Base-by-base conservation (phyloP, 179 eudicot species). In the Silene coronaria region DNA sequence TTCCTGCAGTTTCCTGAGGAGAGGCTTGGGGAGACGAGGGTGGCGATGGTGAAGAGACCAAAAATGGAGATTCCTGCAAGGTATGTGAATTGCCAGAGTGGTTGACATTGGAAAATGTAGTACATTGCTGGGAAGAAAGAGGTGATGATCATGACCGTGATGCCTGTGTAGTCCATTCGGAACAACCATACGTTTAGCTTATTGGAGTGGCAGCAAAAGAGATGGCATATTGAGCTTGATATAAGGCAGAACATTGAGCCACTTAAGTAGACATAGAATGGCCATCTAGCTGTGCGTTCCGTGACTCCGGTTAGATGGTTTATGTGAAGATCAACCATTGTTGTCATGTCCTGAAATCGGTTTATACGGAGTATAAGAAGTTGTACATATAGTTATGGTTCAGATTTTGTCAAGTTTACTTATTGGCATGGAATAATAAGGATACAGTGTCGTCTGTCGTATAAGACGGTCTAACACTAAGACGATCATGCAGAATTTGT, bases 221-320 rank as follows among this genome's bases (percentile, higher is more conserved):
- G 99, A 80, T 95, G 99, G 89, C 99, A 95, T 21, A 80, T 62
- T 74, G 84, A 83, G 89, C 97, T 92, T 22, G 93, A 87, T 59
- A 95, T 74, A 30, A 95, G 97, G 79, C 99, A 95, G 83, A 87
- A 92, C 96, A 92, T 92, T 6, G 99, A 83, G 36, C 99, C 99
- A 2, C 78, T 63, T 67, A 95, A 72, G 90, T 92, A 95, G 19
- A 95, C 88, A 53, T 86, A 92, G 82, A 95, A 92, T 0, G 99
- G 99, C 99, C 99, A 95, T 66, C 85, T 78, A 58, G 87, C 83
- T 21, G 86, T 70, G 34, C 19, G 13, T 17, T 8, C 51, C 24
- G 13, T 42, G 0, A 75, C 58, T 51, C 58, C 27, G 45, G 21
- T 77, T 70, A 67, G 65, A 9, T 73, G 42, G 28, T 75, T 12